Percentiles rank a stretch among this genome's conserved stretches.
Conservation (phyloP, 257 asterid genomes). For the Rehmannia glutinosa region DNA sequence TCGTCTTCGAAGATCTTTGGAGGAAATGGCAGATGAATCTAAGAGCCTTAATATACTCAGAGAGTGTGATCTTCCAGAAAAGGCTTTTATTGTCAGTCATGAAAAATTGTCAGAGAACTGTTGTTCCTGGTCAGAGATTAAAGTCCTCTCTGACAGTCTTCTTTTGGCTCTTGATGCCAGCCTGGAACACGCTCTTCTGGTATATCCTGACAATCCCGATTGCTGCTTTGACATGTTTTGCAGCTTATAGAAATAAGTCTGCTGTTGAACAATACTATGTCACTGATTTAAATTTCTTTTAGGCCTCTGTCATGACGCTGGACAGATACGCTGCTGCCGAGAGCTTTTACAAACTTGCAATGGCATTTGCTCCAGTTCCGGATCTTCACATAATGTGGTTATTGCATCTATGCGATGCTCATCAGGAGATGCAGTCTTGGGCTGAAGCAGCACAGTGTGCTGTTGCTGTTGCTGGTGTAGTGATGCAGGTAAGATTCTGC, state of each 20-base stretch:
- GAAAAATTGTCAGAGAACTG: conserved; percentile 48
- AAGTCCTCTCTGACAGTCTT: conserved; percentile 73
- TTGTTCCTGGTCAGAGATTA: conserved; percentile 88
- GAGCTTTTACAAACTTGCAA: conserved; percentile 94
- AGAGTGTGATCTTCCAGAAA: conserved; percentile 81
- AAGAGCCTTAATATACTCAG: conserved; percentile 47
- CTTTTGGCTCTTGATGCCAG: conserved; percentile 98
- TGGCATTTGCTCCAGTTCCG: conserved; percentile 99
- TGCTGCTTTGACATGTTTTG: conserved; percentile 14
- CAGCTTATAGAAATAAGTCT: not conserved
- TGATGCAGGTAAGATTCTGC: conserved; percentile 69
- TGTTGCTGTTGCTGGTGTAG: conserved; percentile 99
- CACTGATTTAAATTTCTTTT: conserved; percentile 15
- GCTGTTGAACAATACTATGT: not conserved
- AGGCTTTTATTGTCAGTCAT: conserved; percentile 42
- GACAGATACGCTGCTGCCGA: conserved; percentile 98
- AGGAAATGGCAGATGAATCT: conserved; percentile 82
- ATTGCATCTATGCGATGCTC: conserved; percentile 95
- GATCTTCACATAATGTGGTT: conserved; percentile 99
- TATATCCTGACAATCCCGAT: conserved; percentile 29
- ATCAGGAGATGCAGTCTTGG: conserved; percentile 99
- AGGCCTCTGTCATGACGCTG: conserved; percentile 91
- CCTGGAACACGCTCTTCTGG: conserved; percentile 96
- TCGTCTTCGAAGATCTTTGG: conserved; percentile 83
- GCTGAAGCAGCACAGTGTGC: conserved; percentile 99